These are phyloP conservation scores for Silene noctiflora DNA, from an alignment of 179 eudicot species.

Conservation along the genomic window DNA sequence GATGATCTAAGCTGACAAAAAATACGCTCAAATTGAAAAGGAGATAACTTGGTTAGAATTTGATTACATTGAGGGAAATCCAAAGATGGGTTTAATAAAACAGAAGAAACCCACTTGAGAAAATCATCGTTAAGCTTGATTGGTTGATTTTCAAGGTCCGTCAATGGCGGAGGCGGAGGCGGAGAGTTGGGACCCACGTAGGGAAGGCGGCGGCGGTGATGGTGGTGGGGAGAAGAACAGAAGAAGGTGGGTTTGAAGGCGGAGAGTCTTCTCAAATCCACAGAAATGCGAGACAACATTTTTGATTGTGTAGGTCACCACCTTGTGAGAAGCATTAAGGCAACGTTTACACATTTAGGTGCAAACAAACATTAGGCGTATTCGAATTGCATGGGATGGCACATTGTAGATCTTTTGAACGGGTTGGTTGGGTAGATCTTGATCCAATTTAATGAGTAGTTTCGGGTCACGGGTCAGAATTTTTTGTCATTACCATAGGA, in stretches of 20 bases:
- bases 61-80: slow-evolving; percentile 39
- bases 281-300: slow-evolving; percentile 12
- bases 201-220: slow-evolving; percentile 1
- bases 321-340: neutral
- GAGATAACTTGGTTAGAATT: slow-evolving; percentile 34
- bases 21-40: slow-evolving; percentile 54
- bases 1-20: slow-evolving; percentile 35
- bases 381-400: neutral
- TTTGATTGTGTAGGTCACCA: neutral
- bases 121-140: slow-evolving; percentile 22
- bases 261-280: slow-evolving; percentile 34
- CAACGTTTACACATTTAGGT: neutral
- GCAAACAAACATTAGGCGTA: neutral
- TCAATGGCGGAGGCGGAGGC: slow-evolving; percentile 4
- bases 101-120: slow-evolving; percentile 35
- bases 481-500: too few species aligned
- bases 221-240: slow-evolving; percentile 20
- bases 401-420: neutral
- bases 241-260: slow-evolving; percentile 20
- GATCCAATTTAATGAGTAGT: neutral
- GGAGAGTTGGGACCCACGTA: neutral
- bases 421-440: neutral
- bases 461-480: too few species aligned
- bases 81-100: slow-evolving; percentile 36
- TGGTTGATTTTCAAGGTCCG: slow-evolving; percentile 17